phyloP scores from a whole-genome alignment of 1,284 basidiomycete genomes.

The Cystodermella granulosa region DNA sequence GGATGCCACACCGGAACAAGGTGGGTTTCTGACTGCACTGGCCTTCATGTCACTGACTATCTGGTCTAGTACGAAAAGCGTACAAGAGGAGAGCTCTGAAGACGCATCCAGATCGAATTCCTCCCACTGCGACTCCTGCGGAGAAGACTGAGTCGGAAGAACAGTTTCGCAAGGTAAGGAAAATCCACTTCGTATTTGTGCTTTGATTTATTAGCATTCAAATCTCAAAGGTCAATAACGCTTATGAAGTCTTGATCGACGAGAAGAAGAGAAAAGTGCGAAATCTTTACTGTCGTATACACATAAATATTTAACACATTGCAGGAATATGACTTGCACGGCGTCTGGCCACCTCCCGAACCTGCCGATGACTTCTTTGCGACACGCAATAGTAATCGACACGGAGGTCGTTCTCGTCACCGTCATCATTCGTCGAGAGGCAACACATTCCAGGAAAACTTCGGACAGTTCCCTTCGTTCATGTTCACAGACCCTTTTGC shows the following conservation, averaged over 20 bases:
- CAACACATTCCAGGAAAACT: constrained; percentile 34
- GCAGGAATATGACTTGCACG: constrained; percentile 63
- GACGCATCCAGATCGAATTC: constrained; percentile 55
- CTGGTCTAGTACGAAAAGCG: constrained; percentile 51
- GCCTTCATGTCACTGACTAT: background rate
- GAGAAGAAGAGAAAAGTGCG: constrained; percentile 43
- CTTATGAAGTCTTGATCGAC: constrained; percentile 49
- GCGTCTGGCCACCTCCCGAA: constrained; percentile 66
- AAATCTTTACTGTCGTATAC: background rate
- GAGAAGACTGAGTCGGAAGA: constrained; percentile 44
- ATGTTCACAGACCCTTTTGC: constrained; percentile 68
- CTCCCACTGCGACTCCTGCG: constrained; percentile 35
- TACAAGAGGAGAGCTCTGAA: constrained; percentile 57
- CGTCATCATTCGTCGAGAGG: constrained; percentile 25
- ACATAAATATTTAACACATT: constrained; percentile 4
- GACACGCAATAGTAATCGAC: constrained; percentile 22
- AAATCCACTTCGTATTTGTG: background rate
- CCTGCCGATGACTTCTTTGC: constrained; percentile 30
- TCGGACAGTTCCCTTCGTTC: constrained; percentile 31
- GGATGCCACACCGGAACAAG: constrained; percentile 43
- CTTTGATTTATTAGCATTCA: background rate
- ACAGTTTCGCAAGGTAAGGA: constrained; percentile 42
- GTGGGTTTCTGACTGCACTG: constrained; percentile 28
- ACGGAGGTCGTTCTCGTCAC: constrained; percentile 27
- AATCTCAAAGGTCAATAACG: constrained; percentile 44